Evolutionary conservation across 148 eudicot species (phyloP), one percentile per base, ranked within the genome.

Genomic region (Vaccinium darrowii): DNA sequence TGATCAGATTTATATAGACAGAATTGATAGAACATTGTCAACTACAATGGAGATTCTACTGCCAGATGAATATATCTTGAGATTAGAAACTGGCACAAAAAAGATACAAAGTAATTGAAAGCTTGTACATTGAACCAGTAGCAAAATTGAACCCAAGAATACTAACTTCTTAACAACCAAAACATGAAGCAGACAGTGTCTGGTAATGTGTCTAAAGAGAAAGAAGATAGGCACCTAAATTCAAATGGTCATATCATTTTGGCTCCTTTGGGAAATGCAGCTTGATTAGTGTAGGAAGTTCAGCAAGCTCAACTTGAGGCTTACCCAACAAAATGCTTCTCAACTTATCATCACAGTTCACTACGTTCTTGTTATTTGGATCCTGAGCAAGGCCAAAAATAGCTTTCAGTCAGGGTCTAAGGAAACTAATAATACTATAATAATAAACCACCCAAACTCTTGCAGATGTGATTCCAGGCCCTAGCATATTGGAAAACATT

Each of bases 321-420:
- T 94, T 93, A 67, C 99, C 98, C 88, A 94, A 87, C 88, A 94
- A 86, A 90, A 96, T 92, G 67, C 94, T 88, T 94, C 89, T 96
- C 92, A 96, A 86, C 87, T 94, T 93, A 50, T 91, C 94, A 93
- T 96, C 99, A 90, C 98, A 96, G 81, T 91, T 92, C 52, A 94
- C 94, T 54, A 91, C 69, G 82, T 90, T 94, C 89, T 91, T 94
- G 88, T 96, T 89, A 75, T 82, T 82, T 63, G 95, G 94, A 86
- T 96, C 98, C 99, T 94, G 85, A 88, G 88, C 71, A 87, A 57
- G 62, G 76, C 78, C 67, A 88, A 57, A 53, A 78, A 25, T 7
- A 78, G 54, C 50, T 36, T 27, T 15, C 47, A 54, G 74, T 87
- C 78, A 88, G 79, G 57, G 18, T 56, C 18, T 7, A 8, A 8